Conservation (phyloP, 2,329 filamentous ascomycete species). For the Penicillium sclerotigenum region DNA sequence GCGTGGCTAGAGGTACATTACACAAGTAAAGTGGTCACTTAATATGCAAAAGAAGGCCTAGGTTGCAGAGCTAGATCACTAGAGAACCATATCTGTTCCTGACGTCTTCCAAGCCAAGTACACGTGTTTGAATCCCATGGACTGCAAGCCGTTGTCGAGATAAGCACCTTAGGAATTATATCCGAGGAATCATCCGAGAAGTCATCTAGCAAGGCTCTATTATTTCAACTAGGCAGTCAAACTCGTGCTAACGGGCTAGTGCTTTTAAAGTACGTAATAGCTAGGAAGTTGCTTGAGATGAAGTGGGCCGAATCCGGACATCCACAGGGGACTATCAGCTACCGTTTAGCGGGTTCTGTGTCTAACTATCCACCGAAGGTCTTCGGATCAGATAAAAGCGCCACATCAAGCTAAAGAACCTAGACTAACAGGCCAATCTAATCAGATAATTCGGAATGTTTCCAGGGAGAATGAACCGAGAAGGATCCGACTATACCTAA, state of each 20-base stretch:
- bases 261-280: background rate
- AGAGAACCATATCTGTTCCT: background rate
- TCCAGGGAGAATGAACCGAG: background rate
- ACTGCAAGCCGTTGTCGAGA: background rate
- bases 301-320: background rate
- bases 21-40: background rate
- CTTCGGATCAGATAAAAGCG: conserved; percentile 5
- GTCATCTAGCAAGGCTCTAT: background rate
- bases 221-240: background rate
- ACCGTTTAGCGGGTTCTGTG: background rate
- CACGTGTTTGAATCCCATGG: background rate
- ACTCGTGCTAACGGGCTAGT: background rate
- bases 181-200: background rate
- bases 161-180: background rate
- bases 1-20: background rate
- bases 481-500: background rate
- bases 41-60: background rate
- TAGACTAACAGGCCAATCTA: background rate
- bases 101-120: background rate
- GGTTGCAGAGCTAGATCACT: background rate
- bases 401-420: background rate
- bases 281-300: background rate
- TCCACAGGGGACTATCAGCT: background rate
- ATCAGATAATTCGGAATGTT: background rate
- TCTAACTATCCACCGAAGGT: background rate